Percentiles rank a stretch among this genome's conserved stretches.
These are phyloP conservation scores for Dendrobium huoshanense DNA, from an alignment of 106 monocot species.

Conservation along the genomic window DNA sequence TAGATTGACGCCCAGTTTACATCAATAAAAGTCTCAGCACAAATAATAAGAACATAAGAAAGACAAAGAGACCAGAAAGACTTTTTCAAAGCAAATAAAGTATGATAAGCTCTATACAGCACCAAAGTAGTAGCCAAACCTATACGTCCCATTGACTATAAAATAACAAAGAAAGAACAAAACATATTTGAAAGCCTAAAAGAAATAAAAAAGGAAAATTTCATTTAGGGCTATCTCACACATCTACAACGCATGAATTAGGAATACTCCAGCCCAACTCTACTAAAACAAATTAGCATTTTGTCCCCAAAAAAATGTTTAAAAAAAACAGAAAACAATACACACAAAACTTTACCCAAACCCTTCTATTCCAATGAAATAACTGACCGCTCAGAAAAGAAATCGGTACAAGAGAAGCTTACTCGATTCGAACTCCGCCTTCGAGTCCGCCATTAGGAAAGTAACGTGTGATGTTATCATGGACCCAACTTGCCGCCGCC, in stretches of 20 bases:
- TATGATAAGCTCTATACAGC: too few species aligned
- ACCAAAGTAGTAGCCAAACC: too few species aligned
- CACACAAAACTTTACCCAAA: not conserved
- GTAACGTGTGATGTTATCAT: slow-evolving; percentile 86
- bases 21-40: too few species aligned
- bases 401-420: slow-evolving; percentile 13
- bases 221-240: too few species aligned
- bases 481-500: slow-evolving; percentile 82
- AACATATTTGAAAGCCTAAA: too few species aligned
- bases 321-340: not conserved
- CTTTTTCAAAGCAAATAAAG: too few species aligned
- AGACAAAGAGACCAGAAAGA: too few species aligned
- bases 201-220: too few species aligned
- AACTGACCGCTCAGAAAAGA: not conserved
- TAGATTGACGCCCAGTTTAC: too few species aligned
- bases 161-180: too few species aligned
- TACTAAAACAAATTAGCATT: not conserved
- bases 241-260: not conserved
- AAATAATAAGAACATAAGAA: too few species aligned
- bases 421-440: slow-evolving; percentile 63
- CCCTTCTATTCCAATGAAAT: not conserved
- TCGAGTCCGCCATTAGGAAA: slow-evolving; percentile 17
- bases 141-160: too few species aligned
- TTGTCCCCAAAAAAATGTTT: not conserved
- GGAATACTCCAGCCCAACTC: not conserved